Evolutionary conservation across 805 yeast genomes (phyloP), one percentile per base, ranked within the genome.

Genomic region (Yarrowia alimentaria): DNA sequence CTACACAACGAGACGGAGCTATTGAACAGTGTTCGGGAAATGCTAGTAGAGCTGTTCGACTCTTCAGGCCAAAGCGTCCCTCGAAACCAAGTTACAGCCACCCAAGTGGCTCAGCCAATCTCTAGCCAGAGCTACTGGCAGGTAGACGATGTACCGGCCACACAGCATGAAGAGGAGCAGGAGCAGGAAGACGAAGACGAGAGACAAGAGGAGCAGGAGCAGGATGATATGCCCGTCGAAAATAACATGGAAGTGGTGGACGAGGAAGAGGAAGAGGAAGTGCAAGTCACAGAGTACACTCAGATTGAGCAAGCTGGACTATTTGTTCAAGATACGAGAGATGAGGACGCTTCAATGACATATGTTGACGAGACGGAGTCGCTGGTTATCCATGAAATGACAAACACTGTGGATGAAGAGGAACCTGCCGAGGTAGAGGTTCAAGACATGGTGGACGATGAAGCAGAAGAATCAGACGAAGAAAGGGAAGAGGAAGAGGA

Each of bases 1-100:
- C 61, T 89, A 1, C 88, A 82, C 53, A 72, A 80, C 55, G 97
- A 90, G 63, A 62, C 65, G 3, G 63, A 68, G n/a, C 62, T 90
- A 1, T 57, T 84, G 4, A 84, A 81, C 25, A 66, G 67, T 1
- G 56, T 91, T 5, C 70, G 78, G 49, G 76, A 71, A n/a, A 63
- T 69, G n/a, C 58, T 90, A 13, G 58, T 61, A 0, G 62, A 64
- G 1, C 72, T 76, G 52, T 86, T 76, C 59, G 72, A 76, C 16
- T 47, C 54, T 0, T 64, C 67, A 17, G 60, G 56, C 9, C 74
- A 69, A 50, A 53, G 59, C 1, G 64, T 74, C 8, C 77, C 76
- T 1, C 61, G 59, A 31, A 63, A 21, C 11, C 26, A 32, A 3
- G 47, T 40, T 19, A 33, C 18, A 6, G 47, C 28, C 11, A 40